These are phyloP conservation scores for Osmozyma mogii DNA, from an alignment of 805 yeast species.

Conservation along the genomic window DNA sequence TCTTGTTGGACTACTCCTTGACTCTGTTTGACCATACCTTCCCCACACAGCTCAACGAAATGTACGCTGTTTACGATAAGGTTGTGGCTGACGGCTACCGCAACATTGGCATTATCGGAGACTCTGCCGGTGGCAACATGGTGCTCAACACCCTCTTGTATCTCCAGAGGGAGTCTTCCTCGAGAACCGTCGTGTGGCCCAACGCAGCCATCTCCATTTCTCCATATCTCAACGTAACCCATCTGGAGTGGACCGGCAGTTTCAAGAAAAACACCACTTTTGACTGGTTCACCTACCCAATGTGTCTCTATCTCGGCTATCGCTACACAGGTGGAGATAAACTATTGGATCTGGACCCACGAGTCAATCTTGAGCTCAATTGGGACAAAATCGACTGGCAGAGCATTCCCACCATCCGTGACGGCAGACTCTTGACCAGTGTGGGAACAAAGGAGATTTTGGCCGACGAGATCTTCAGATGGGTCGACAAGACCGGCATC, in stretches of 20 bases:
- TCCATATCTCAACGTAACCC: constrained; percentile 4
- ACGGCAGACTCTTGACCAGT: constrained; percentile 4
- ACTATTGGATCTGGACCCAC: not conserved
- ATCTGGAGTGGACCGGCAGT: constrained; percentile 1
- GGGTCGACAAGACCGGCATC: constrained; percentile 2
- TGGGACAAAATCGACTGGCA: constrained; percentile 3
- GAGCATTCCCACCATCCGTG: constrained; percentile 2
- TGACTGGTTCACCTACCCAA: constrained; percentile 3
- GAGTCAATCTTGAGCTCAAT: constrained; percentile 5
- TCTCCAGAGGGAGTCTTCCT: not conserved
- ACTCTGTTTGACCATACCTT: constrained; percentile 2
- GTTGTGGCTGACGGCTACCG: constrained; percentile 6
- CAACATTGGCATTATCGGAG: constrained; percentile 5
- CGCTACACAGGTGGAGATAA: constrained; percentile 2
- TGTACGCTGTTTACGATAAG: constrained; percentile 3
- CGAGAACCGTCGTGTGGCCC: constrained; percentile 4
- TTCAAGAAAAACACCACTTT: not conserved
- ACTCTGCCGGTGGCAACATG: constrained; percentile 9
- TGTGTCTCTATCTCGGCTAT: constrained; percentile 4
- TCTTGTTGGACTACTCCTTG: constrained; percentile 6
- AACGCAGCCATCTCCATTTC: constrained; percentile 5
- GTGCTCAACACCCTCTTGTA: constrained; percentile 1
- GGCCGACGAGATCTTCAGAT: constrained; percentile 5
- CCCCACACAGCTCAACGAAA: constrained; percentile 6
- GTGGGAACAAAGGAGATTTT: constrained; percentile 7